Evolutionary conservation across 2,329 filamentous ascomycete genomes (phyloP).

Genomic region (Monilinia polystroma): DNA sequence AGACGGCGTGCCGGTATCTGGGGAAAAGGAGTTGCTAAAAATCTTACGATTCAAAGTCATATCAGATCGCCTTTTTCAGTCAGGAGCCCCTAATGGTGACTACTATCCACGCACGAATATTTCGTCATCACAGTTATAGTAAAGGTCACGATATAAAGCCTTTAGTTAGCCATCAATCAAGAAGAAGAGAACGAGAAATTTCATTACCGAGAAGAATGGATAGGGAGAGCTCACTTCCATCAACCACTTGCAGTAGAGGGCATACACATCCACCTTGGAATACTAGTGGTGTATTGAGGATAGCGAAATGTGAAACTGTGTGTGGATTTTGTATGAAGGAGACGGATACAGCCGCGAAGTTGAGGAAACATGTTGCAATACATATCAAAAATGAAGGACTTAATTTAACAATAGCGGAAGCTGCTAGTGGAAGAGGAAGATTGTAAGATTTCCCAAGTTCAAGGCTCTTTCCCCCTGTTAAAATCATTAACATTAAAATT

Average conservation of each 20-base stretch:
- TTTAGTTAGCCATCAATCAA: conserved; percentile 6
- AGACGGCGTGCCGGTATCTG: too few species aligned
- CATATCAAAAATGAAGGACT: conserved; percentile 39
- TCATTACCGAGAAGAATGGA: conserved; percentile 20
- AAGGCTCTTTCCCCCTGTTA: background rate
- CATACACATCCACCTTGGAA: conserved; percentile 38
- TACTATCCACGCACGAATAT: conserved; percentile 17
- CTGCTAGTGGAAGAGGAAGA: conserved; percentile 35
- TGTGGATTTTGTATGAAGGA: conserved; percentile 39
- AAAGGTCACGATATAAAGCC: conserved; percentile 11
- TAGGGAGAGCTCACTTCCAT: conserved; percentile 26
- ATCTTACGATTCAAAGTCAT: background rate
- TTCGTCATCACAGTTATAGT: conserved; percentile 12
- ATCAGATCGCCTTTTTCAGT: background rate
- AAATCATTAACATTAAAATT: background rate
- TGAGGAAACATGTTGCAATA: conserved; percentile 39
- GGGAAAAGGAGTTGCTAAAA: background rate
- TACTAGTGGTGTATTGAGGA: conserved; percentile 33
- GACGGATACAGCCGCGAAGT: conserved; percentile 38
- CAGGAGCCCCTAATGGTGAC: conserved; percentile 16
- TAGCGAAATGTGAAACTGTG: conserved; percentile 37
- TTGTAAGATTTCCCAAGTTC: conserved; percentile 29
- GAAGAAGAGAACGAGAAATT: conserved; percentile 8
- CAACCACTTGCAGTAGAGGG: conserved; percentile 37
- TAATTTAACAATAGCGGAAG: conserved; percentile 36